A percentile compares a stretch with the other conserved stretches of the same genome.
Evolutionary conservation across 2,329 filamentous ascomycete genomes (phyloP).

Genomic region (Colletotrichum cereale): DNA sequence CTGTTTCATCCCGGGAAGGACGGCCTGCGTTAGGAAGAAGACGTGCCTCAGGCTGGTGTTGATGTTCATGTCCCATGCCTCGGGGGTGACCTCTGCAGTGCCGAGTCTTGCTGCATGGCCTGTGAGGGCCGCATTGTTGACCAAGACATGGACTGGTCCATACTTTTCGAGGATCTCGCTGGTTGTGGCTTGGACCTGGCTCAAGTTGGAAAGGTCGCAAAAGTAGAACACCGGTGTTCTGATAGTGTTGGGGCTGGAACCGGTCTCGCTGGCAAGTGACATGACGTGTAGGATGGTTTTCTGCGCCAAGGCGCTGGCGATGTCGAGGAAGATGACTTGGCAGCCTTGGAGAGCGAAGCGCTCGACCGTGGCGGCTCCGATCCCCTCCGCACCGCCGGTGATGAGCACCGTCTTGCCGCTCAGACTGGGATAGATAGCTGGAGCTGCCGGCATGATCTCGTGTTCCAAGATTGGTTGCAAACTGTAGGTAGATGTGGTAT

Average conservation of each 20-base stretch:
- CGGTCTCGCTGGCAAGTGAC: neutral
- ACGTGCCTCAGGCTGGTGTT: constrained; percentile 59
- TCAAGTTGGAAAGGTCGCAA: neutral
- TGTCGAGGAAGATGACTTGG: constrained; percentile 59
- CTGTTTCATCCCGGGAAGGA: constrained; percentile 51
- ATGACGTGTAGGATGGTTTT: constrained; percentile 45
- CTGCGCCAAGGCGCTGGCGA: constrained; percentile 48
- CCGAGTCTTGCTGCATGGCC: constrained; percentile 39
- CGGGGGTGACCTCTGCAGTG: constrained; percentile 53
- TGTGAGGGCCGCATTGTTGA: neutral
- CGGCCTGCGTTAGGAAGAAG: constrained; percentile 56
- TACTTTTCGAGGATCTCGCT: neutral
- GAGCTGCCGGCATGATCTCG: neutral
- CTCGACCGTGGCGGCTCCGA: constrained; percentile 59
- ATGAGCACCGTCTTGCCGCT: constrained; percentile 56
- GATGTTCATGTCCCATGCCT: constrained; percentile 57
- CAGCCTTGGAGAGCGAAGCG: constrained; percentile 59
- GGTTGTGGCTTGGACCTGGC: neutral
- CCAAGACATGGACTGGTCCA: neutral
- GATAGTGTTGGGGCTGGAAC: neutral
- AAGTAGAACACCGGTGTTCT: neutral
- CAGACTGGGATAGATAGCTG: constrained; percentile 57
- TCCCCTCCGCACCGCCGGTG: constrained; percentile 61
- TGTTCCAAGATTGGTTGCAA: neutral
- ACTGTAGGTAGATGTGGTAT: neutral